Evolutionary conservation across 352 stramenopile genomes (phyloP).

Genomic region (Globisporangium mamillatum): DNA sequence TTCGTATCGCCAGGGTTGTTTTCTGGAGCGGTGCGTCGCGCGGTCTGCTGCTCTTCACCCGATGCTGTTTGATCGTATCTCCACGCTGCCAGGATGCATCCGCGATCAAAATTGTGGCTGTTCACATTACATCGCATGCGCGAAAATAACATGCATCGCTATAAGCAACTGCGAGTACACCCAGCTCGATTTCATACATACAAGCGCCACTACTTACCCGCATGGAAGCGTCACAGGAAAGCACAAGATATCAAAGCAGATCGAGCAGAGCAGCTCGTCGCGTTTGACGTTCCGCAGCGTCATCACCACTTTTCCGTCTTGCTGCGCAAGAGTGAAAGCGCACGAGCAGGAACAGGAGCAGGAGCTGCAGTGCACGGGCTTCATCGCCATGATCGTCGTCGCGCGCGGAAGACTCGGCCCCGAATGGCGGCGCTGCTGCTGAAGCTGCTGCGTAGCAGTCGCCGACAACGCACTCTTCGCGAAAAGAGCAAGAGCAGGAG

Average conservation of each 20-base stretch:
- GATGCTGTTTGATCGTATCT: conserved; percentile 23
- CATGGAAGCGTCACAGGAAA: conserved; percentile 74
- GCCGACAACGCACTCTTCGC: background rate
- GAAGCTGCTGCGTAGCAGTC: background rate
- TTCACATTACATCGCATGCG: background rate
- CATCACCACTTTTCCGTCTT: background rate
- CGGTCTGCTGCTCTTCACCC: background rate
- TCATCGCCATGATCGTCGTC: background rate
- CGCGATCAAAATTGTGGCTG: conserved; percentile 84
- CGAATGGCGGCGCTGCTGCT: conserved; percentile 4
- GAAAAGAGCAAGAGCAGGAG: background rate
- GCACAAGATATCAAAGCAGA: conserved; percentile 76
- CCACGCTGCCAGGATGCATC: conserved; percentile 72
- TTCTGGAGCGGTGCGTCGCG: background rate
- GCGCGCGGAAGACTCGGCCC: background rate
- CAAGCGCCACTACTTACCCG: conserved; percentile 31
- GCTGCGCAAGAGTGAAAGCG: background rate
- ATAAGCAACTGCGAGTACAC: background rate
- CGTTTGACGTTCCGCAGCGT: conserved; percentile 19
- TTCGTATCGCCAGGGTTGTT: conserved; percentile 3
- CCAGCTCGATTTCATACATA: background rate
- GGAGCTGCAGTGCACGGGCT: background rate
- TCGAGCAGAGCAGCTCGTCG: conserved; percentile 62
- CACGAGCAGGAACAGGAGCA: background rate
- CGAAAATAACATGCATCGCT: background rate